Percentiles rank a stretch among this genome's conserved stretches.
Evolutionary conservation across 257 asterid species (phyloP).

Genomic region (Paraleonurus japonicus): DNA sequence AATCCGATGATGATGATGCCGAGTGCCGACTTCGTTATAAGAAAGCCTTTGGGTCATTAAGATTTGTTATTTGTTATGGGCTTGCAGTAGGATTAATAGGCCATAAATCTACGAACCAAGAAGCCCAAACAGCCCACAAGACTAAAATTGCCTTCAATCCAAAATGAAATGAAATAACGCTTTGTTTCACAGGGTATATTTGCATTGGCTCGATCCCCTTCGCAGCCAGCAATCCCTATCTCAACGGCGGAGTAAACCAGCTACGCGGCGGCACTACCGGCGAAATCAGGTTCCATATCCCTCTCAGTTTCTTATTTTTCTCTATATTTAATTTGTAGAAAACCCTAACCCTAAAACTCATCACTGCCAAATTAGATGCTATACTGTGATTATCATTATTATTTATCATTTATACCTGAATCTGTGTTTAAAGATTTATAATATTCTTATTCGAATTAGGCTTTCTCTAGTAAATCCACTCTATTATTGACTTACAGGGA

Average conservation of each 20-base stretch:
- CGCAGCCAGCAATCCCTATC: slow-evolving; percentile 22
- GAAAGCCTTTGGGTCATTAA: too few relatives aligned
- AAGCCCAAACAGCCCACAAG: background rate
- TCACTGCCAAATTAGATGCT: background rate
- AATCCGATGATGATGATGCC: too few relatives aligned
- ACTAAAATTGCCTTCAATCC: slow-evolving; percentile 11
- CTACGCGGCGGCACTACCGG: slow-evolving; percentile 31
- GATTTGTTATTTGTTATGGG: background rate
- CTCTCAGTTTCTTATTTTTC: background rate
- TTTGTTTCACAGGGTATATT: slow-evolving; percentile 17
- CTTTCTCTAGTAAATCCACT: background rate
- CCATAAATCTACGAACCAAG: background rate
- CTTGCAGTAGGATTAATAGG: background rate
- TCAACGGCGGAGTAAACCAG: slow-evolving; percentile 28
- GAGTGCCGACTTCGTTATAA: too few relatives aligned
- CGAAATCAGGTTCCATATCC: slow-evolving; percentile 26
- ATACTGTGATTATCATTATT: background rate
- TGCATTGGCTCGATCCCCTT: slow-evolving; percentile 27
- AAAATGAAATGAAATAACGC: slow-evolving; percentile 2
- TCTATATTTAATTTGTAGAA: background rate
- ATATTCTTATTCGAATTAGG: background rate
- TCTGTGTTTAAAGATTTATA: background rate
- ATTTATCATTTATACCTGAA: background rate
- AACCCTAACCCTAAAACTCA: background rate
- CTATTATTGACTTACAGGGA: slow-evolving; percentile 13